Evolutionary conservation across 2,329 filamentous ascomycete genomes (phyloP), one percentile per base, ranked within the genome.

Genomic region (Periconia sp.): DNA sequence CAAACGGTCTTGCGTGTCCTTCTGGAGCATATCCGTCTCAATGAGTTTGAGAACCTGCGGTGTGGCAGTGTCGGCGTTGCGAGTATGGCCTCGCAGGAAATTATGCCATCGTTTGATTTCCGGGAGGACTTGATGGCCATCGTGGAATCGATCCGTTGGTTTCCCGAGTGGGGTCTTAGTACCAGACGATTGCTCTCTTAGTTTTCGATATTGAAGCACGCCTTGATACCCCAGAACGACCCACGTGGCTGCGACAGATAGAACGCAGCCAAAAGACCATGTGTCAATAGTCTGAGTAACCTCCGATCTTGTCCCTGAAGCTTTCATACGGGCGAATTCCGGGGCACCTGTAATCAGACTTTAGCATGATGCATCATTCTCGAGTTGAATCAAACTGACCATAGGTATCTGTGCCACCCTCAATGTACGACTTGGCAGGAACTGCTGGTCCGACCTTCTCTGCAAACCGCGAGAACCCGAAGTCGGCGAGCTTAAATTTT

Each of bases 401-500:
- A 55, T 69, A 76, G 7, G 68, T 71, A 30, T 60, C 41, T 10
- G 72, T 75, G 1, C 71, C 72, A 2, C 69, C 70, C 15, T 49
- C 11, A 53, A 57, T 45, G n/a, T 44, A 27, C 44, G 17, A 27
- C 15, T 44, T 19, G 15, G 40, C 15, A 11, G 56, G 11, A 30
- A 41, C 45, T 15, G 54, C 54, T 27, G 23, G 23, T 13, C 27
- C 35, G 9, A 30, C 17, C 20, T 45, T 19, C 50, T 51, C 41
- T n/a, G 49, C 40, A 49, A 72, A 70, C 27, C 49, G 60, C 1
- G 71, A 65, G 48, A 74, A 73, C 0, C 74, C 74, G 8, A 66
- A 70, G 48, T 76, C 75, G 1, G 72, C 71, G 0, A 77, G 61
- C 52, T 76, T 75, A 53, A 72, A 76, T 9, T 63, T 42, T 1